Base-by-base conservation (phyloP, 331 rosid species). In the Cucumis variabilis region DNA sequence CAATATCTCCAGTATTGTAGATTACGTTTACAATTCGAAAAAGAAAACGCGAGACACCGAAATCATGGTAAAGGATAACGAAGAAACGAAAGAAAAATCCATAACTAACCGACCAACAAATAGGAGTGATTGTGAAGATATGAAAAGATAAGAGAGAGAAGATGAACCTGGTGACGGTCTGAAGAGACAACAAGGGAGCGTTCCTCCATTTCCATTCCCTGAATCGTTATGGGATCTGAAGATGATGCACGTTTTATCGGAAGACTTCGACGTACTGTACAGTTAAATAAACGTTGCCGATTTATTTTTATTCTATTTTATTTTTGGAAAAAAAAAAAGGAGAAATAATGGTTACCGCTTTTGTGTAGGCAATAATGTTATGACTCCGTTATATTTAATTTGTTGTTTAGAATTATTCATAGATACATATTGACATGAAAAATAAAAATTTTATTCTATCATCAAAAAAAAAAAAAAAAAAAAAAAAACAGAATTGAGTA, bases 141-240 rank as follows among this genome's bases (percentile, higher is more conserved):
- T 20, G 25, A 10, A 20, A 82, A 7, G 55, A 77, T 48, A 77
- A 77, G 55, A 50, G 33, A 50, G 58, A 82, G 53, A 33, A 62
- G 69, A 33, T 30, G 71, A 82, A 82, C 85, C 85, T 82, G 85
- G 2, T 33, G 55, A 20, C 14, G 30, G 13, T 60, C 55, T 60
- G 69, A 2, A 60, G 85, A 13, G 2, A 6, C 6, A 30, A 60
- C 53, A 82, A 60, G 19, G 24, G 85, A 33, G 30, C 70, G 85
- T 82, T 82, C 53, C 71, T 60, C 71, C 85, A 82, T 58, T 65
- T 82, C 85, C 71, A 82, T 60, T 82, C 69, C 71, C 30, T 60
- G 20, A 27, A 30, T 82, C 53, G 72, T 60, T 21, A 30, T 63
- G 85, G 67, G 53, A 82, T 53, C 68, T 82, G 85, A 3, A 60